Evolutionary conservation across 2,329 filamentous ascomycete genomes (phyloP), one percentile per base, ranked within the genome.

Genomic region (Clonostachys byssicola): DNA sequence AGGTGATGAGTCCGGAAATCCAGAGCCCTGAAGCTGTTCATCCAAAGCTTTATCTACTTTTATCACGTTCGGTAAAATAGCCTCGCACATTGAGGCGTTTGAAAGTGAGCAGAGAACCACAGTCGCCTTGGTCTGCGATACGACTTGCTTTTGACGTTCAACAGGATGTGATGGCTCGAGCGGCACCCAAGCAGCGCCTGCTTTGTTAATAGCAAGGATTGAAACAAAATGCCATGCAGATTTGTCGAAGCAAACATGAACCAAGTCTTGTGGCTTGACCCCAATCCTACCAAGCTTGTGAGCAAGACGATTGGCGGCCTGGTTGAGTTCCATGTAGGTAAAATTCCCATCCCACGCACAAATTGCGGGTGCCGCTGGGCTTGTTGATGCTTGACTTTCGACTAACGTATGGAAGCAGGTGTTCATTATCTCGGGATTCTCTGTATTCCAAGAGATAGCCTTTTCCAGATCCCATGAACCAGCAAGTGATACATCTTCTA

Each of bases 301-400:
- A 3, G 43, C 33, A 14, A 44, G 43, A 14, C 33, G 12, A 18
- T 44, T 35, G 10, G 43, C 35, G 1, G 33, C 17, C 18, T 38
- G 33, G 34, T 44, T 35, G 14, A 44, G 43, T 33, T 44, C 43
- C 6, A 4, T 10, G 13, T 36, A 44, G 12, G 43, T 44, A 46
- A 66, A 64, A 40, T 55, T 47, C 12, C 64, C 70, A 48, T 73
- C 70, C 67, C 67, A 41, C 5, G 40, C 13, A 20, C 23, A 17
- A 17, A 41, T 17, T 2, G 40, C 16, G 40, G 23, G 16, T 40
- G 38, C 38, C 17, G 13, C 38, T n/a, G 38, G 38, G 3, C 13
- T 8, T 3, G 4, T 12, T 18, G 4, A n/a, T n/a, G 38, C 38
- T 18, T 18, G 17, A 7, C 4, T 18, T 40, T 40, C 38, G 12